Base-by-base conservation (phyloP, 306 rosid species). In the Cucumis cinereus region DNA sequence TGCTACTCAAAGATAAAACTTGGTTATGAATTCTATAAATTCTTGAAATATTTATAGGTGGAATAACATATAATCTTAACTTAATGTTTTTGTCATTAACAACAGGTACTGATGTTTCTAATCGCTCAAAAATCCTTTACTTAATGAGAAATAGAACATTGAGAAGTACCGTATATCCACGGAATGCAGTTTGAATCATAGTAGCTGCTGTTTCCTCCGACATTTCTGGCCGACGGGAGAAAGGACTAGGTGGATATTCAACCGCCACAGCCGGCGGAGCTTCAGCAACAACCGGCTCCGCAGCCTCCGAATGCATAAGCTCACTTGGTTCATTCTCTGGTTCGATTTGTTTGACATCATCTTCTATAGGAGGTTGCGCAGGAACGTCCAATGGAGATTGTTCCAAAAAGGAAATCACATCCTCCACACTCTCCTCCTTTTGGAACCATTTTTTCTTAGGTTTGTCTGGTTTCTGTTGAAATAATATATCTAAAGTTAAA, bases 381-480 rank as follows among this genome's bases (percentile, higher is more conserved):
- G 10, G 83, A 30, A 89, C 82, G 35, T 88, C 90, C 72, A 86
- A 73, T 52, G 79, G 66, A 73, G 80, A 83, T 76, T 45, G 54
- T 26, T 86, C 77, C 83, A 61, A 88, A 11, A 77, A 58, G 61
- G 78, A 74, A 9, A 81, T 59, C 24, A 90, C 59, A 10, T 82
- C 90, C 16, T 82, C 90, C 16, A 83, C 79, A 81, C 80, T 75
- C 73, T 79, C 83, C 74, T 87, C 86, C 86, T 88, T 89, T 85
- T 97, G 96, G 69, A 89, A 87, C 99, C 98, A 92, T 89, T 87
- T 92, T 89, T 90, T 90, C 84, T 92, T 95, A 33, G 93, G 85
- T 71, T 85, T 84, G 64, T 80, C 79, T 69, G 89, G 80, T 82
- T 78, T 60, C 73, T 54, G 41, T 47, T 19, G 22, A 13, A 30